Percentiles rank a stretch among this genome's conserved stretches.
phyloP scores from a whole-genome alignment of 306 rosid species.

The Gastrolobium villosum region DNA sequence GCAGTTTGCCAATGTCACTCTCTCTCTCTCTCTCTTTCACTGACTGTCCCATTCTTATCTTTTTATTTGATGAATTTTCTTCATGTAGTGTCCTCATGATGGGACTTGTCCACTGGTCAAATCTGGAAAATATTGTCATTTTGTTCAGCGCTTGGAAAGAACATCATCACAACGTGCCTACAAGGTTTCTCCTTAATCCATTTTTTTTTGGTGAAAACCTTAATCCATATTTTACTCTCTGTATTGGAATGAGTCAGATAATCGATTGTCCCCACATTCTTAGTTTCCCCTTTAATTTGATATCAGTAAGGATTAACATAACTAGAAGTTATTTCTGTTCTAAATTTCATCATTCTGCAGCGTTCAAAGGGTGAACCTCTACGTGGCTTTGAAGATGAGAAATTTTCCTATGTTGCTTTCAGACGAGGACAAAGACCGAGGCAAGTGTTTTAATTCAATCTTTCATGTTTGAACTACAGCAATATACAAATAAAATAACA shows the following conservation, averaged over 20 bases:
- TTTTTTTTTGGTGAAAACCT: too few relatives aligned
- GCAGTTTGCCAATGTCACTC: not conserved
- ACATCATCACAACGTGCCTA: slow-evolving; percentile 85
- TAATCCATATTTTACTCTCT: slow-evolving; percentile 41
- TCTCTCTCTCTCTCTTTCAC: not conserved
- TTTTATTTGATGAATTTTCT: slow-evolving; percentile 40
- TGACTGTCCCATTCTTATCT: not conserved
- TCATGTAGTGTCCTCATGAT: slow-evolving; percentile 92
- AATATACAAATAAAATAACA: slow-evolving; percentile 17
- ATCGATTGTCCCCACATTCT: not conserved
- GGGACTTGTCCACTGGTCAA: slow-evolving; percentile 87
- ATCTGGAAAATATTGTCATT: slow-evolving; percentile 90
- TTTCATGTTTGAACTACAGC: slow-evolving; percentile 37
- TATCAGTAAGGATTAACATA: slow-evolving; percentile 3
- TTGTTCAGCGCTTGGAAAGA: slow-evolving; percentile 95
- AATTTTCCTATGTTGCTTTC: slow-evolving; percentile 80
- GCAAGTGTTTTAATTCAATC: slow-evolving; percentile 56
- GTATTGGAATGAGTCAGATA: slow-evolving; percentile 21
- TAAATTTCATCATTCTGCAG: slow-evolving; percentile 57
- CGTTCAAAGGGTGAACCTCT: slow-evolving; percentile 84
- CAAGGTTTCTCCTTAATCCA: slow-evolving; percentile 72
- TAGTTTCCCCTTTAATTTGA: slow-evolving; percentile 28
- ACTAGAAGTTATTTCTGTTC: slow-evolving; percentile 22
- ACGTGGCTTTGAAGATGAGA: slow-evolving; percentile 97
- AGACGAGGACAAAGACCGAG: slow-evolving; percentile 89